Percentiles rank a stretch among this genome's conserved stretches.
Conservation (phyloP, 768 basidiomycete genomes). For the Lentinus tigrinus region DNA sequence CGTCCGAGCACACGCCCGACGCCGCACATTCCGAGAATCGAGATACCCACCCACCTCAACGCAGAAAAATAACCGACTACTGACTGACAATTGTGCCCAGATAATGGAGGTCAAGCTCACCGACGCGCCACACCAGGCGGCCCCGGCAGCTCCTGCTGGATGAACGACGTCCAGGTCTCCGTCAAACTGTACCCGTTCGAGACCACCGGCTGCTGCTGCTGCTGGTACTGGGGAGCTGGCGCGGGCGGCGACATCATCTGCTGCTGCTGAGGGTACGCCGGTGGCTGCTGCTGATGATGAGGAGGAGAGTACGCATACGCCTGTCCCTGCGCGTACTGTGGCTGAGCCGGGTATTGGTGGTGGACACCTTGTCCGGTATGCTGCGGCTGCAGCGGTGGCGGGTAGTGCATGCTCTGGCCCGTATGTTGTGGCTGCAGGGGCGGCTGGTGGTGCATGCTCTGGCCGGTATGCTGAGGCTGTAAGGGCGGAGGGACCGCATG, state of each 20-base stretch:
- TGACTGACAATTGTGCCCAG: too few species aligned
- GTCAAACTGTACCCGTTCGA: slow-evolving; percentile 59
- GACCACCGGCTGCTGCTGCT: slow-evolving; percentile 33
- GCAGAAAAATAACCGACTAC: too few species aligned
- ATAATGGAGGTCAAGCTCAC: neutral
- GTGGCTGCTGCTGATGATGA: slow-evolving; percentile 7
- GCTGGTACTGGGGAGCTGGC: neutral
- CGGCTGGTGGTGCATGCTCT: neutral
- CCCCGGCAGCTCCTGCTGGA: slow-evolving; percentile 38
- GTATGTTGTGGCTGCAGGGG: slow-evolving; percentile 9
- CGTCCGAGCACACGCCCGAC: too few species aligned
- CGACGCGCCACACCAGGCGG: slow-evolving; percentile 4
- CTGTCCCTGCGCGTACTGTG: slow-evolving; percentile 26
- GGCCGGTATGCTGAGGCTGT: neutral
- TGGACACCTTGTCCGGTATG: neutral
- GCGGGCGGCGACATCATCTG: slow-evolving; percentile 16
- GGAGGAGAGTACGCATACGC: slow-evolving; percentile 12
- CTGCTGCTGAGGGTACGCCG: too few species aligned
- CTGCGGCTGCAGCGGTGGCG: slow-evolving; percentile 24
- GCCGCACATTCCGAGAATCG: too few species aligned
- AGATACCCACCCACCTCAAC: too few species aligned
- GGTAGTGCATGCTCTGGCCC: neutral
- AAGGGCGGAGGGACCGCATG: neutral
- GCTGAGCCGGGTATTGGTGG: slow-evolving; percentile 1
- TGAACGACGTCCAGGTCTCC: slow-evolving; percentile 72